These are phyloP conservation scores for Nematocida ironsii DNA, from an alignment of 371 early-diverging fungal genomes.

Conservation along the genomic window DNA sequence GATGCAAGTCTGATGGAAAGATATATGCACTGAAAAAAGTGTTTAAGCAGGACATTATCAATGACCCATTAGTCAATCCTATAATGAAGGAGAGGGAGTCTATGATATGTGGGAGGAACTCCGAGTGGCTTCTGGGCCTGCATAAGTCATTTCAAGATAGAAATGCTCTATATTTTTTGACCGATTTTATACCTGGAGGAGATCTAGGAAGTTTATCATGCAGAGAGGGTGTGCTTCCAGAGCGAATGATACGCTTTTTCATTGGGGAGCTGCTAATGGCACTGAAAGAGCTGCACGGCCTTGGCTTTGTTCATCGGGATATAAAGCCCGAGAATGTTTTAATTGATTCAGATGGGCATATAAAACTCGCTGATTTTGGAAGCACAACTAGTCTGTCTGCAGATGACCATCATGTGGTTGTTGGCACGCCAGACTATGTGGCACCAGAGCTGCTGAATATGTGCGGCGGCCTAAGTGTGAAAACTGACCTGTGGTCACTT, in stretches of 20 bases:
- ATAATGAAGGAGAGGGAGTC: constrained; percentile 48
- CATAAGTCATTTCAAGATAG: constrained; percentile 75
- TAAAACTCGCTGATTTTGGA: constrained; percentile 85
- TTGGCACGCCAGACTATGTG: constrained; percentile 86
- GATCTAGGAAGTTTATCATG: constrained; percentile 76
- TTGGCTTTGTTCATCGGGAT: constrained; percentile 73
- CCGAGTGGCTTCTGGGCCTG: constrained; percentile 71
- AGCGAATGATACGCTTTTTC: constrained; percentile 70
- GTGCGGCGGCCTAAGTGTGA: constrained; percentile 74
- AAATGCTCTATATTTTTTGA: constrained; percentile 72
- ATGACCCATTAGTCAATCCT: constrained; percentile 51
- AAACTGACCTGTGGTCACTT: constrained; percentile 91
- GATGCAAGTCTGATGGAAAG: constrained; percentile 73
- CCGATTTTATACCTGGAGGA: constrained; percentile 84
- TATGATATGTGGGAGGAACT: constrained; percentile 39
- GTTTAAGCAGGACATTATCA: constrained; percentile 72
- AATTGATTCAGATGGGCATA: constrained; percentile 74
- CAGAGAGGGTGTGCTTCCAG: constrained; percentile 71
- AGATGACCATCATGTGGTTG: constrained; percentile 81
- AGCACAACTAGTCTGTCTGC: constrained; percentile 71
- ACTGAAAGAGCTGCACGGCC: constrained; percentile 64
- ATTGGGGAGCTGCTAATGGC: constrained; percentile 66
- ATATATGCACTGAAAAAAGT: constrained; percentile 92
- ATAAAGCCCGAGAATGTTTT: constrained; percentile 83
- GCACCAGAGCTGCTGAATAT: constrained; percentile 88